phyloP scores from a whole-genome alignment of 129 eudicot species.

The Tagetes patula region DNA sequence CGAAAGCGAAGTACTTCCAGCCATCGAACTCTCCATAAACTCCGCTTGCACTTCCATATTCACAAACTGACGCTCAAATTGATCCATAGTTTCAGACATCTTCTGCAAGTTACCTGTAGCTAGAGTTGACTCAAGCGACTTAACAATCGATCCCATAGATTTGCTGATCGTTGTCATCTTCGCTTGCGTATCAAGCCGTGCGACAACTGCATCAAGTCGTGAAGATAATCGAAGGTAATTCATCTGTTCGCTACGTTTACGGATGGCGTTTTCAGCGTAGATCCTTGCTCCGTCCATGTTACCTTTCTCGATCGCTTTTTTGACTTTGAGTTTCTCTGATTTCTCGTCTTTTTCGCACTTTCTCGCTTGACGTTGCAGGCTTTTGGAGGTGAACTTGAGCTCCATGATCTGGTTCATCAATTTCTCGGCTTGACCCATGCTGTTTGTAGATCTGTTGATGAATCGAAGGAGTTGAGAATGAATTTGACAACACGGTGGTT shows the following conservation, averaged over 20 bases:
- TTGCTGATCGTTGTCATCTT: slow-evolving; percentile 74
- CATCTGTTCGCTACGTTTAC: slow-evolving; percentile 91
- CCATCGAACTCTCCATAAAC: slow-evolving; percentile 95
- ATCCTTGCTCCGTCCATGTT: slow-evolving; percentile 90
- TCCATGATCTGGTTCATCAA: slow-evolving; percentile 94
- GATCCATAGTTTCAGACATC: slow-evolving; percentile 93
- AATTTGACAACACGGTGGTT: not conserved
- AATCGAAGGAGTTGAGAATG: slow-evolving; percentile 2
- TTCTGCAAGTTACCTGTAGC: slow-evolving; percentile 78
- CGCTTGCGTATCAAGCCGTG: slow-evolving; percentile 83
- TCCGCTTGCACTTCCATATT: slow-evolving; percentile 95
- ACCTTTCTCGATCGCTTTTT: slow-evolving; percentile 86
- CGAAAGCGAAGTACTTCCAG: slow-evolving; percentile 80
- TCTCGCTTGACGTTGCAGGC: slow-evolving; percentile 72
- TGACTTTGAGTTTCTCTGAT: slow-evolving; percentile 75
- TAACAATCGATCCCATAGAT: slow-evolving; percentile 73
- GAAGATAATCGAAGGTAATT: slow-evolving; percentile 81
- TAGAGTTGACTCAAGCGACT: slow-evolving; percentile 71
- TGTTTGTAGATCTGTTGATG: slow-evolving; percentile 2
- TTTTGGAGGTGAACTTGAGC: slow-evolving; percentile 78
- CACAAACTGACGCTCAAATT: slow-evolving; percentile 81
- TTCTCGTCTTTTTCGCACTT: slow-evolving; percentile 94
- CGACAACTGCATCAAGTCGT: slow-evolving; percentile 85
- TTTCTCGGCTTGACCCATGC: slow-evolving; percentile 90
- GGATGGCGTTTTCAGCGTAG: slow-evolving; percentile 92